Evolutionary conservation across 2,329 filamentous ascomycete species (phyloP), one percentile per base, ranked within the genome.

Genomic region (Cadophora gregata): DNA sequence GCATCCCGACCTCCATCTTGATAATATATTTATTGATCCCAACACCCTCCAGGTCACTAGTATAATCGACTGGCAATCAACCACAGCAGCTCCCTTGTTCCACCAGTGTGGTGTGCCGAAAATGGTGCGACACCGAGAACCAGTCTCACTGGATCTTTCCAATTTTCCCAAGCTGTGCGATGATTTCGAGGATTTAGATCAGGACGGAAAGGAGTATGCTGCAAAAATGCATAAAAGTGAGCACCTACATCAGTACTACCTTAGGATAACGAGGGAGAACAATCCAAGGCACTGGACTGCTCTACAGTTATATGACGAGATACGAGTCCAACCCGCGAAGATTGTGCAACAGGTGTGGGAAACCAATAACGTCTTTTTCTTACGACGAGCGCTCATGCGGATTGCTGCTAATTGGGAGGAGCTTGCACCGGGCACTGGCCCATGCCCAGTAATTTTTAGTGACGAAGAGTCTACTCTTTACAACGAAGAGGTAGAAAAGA

Each of bases 11-110:
- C 70, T 75, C 47, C 72, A 71, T 62, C 69, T 72, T 42, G 50
- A 66, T 27, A 66, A 75, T 36, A 63, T 74, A 62, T 75, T 72
- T 31, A 66, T 74, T 55, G 66, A 73, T 38, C 71, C 71, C 60
- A 56, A 64, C 1, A 64, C 69, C 12, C 51, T 66, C 42, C 59
- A 69, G 59, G 59, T 68, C 38, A 69, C 69, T 29, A 29, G 64
- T 27, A 24, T 70, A 55, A 65, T 70, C 45, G 69, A 70, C 58
- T 70, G 67, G 67, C 69, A 70, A 69, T 66, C 66, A 56, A 51
- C 45, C 19, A 21, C 14, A 48, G 45, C 45, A 21, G 16, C 21
- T 21, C 45, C 45, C 14, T 21, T 48, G 5, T 48, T 48, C 21
- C 19, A 48, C 45, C 45, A 48, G 14, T 48, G 45, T 48, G 45